phyloP scores from a whole-genome alignment of 2,329 filamentous ascomycete species.

The Scleromitrula shiraiana region DNA sequence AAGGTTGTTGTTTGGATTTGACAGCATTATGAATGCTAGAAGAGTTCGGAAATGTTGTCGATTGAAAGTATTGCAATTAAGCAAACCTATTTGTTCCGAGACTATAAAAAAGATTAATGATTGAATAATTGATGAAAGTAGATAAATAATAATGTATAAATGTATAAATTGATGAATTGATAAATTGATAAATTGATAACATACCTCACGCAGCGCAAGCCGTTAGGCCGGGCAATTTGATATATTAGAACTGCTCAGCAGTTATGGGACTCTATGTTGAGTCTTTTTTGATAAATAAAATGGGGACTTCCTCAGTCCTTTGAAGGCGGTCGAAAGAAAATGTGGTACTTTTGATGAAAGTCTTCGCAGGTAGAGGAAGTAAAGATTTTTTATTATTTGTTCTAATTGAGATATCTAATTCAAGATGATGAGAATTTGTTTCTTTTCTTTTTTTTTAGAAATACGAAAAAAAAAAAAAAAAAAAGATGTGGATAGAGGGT shows the following conservation, averaged over 20 bases:
- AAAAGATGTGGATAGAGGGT: slow-evolving; percentile 4
- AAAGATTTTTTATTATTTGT: background rate
- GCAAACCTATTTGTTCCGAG: slow-evolving; percentile 43
- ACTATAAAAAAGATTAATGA: slow-evolving; percentile 28
- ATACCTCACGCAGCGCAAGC: slow-evolving; percentile 80
- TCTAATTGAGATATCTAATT: background rate
- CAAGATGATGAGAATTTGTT: background rate
- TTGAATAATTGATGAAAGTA: background rate
- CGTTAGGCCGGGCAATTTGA: slow-evolving; percentile 63
- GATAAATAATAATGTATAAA: background rate
- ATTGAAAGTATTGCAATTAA: slow-evolving; percentile 41
- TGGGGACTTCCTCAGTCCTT: slow-evolving; percentile 26
- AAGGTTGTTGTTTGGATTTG: slow-evolving; percentile 63
- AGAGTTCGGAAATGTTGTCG: slow-evolving; percentile 58
- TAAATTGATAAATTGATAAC: slow-evolving; percentile 17
- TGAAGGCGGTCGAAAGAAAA: slow-evolving; percentile 7
- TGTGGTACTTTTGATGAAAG: slow-evolving; percentile 1
- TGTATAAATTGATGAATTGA: background rate
- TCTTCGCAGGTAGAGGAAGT: slow-evolving; percentile 6
- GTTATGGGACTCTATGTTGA: slow-evolving; percentile 34
- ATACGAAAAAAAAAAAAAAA: background rate
- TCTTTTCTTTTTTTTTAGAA: background rate
- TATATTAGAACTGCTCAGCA: slow-evolving; percentile 40
- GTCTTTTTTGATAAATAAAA: slow-evolving; percentile 15
- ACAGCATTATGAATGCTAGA: slow-evolving; percentile 69